Base-by-base conservation (phyloP, 805 yeast genomes). In the Yamadazyma ubonensis region DNA sequence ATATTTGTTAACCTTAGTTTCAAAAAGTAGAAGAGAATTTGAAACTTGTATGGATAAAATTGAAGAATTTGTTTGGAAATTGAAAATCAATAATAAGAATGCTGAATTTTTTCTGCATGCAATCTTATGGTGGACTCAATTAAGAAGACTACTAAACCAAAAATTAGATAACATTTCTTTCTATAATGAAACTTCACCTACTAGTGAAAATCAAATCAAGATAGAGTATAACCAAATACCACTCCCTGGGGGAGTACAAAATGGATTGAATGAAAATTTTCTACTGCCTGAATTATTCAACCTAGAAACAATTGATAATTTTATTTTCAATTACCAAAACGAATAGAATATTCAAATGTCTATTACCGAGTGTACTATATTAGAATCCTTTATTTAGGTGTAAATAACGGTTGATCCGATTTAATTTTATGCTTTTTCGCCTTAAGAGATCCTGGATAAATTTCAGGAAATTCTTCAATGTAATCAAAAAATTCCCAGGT, bases 401-500 rank as follows among this genome's bases (percentile, higher is more conserved):
- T 23, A 23, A 23, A 12, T 23, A 23, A 23, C 33, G 15, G 11
- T 30, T 19, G 19, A 10, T 6, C 22, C 23, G 23, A n/a, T 30
- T 17, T 29, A 17, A 31, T 17, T 8, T 4, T 18, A 28, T 20
- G 10, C 14, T 17, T 20, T 18, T 36, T 36, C 7, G 19, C 11
- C 3, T 26, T 25, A 2, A 15, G 12, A 8, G 48, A 30, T 2
- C 48, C 48, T 10, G 45, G 67, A 41, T 55, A 70, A 1, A 71
- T 38, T 33, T 64, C 71, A 4, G 73, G 73, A 39, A 66, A 62
- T 3, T 46, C 55, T 36, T 50, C 57, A 21, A 54, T 45, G 37
- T 59, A 65, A 9, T 58, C 64, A 35, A 57, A 58, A 41, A 70
- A 69, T 4, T 51, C 49, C 77, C 78, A 73, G 27, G 48, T 46